Percentiles rank a stretch among this genome's conserved stretches.
These are phyloP conservation scores for Cladophialophora carrionii DNA, from an alignment of 2,329 filamentous ascomycete genomes.

Conservation along the genomic window DNA sequence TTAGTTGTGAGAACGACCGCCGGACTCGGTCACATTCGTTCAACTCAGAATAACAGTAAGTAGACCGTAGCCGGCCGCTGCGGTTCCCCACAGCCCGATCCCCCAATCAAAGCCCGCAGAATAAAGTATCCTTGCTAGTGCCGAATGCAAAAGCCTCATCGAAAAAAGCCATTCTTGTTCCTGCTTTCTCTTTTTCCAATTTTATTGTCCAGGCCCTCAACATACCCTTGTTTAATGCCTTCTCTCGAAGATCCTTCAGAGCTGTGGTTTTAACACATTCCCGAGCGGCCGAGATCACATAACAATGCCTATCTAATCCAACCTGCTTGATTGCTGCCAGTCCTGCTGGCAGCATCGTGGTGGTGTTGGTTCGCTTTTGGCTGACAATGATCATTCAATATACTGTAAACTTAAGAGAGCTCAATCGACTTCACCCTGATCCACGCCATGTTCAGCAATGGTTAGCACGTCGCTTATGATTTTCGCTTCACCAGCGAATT, in stretches of 20 bases:
- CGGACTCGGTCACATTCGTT: too few relatives aligned
- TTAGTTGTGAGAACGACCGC: not conserved
- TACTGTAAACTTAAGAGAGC: not conserved
- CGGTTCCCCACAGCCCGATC: not conserved
- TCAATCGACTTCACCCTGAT: conserved; percentile 5
- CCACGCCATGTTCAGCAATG: not conserved
- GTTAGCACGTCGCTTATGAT: not conserved
- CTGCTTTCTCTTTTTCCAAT: conserved; percentile 16
- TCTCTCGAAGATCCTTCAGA: not conserved
- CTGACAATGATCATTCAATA: conserved; percentile 20
- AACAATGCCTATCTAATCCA: conserved; percentile 32
- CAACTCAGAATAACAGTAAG: too few relatives aligned
- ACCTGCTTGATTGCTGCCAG: conserved; percentile 15
- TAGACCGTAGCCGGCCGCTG: too few relatives aligned
- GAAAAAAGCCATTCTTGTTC: conserved; percentile 1
- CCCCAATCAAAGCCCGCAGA: not conserved
- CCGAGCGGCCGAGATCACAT: conserved; percentile 31
- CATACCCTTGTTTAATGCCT: conserved; percentile 35
- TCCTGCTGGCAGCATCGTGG: conserved; percentile 22
- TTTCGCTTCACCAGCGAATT: not conserved
- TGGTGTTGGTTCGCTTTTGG: conserved; percentile 34
- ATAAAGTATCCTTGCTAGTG: conserved; percentile 9
- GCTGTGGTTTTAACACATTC: conserved; percentile 33
- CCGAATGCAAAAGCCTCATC: not conserved
- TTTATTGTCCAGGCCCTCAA: conserved; percentile 33